phyloP scores from a whole-genome alignment of 2,329 filamentous ascomycete genomes.

The Paecilomyces variotii region DNA sequence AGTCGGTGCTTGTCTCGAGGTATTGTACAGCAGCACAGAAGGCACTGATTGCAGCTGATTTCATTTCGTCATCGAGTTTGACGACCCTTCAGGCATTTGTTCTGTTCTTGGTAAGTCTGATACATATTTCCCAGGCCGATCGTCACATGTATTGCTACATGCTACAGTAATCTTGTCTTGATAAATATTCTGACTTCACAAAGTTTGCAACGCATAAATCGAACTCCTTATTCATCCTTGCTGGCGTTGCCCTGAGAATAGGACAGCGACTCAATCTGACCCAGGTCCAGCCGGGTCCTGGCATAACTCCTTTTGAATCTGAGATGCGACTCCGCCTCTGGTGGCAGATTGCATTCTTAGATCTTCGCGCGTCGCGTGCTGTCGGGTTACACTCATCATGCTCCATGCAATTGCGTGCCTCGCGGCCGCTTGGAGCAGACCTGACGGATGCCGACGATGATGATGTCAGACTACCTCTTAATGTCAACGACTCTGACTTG shows the following conservation, averaged over 20 bases:
- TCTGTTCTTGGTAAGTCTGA: constrained; percentile 1
- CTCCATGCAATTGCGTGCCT: not conserved
- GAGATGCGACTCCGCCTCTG: constrained; percentile 26
- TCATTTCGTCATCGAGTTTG: not conserved
- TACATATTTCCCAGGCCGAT: not conserved
- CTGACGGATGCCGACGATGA: not conserved
- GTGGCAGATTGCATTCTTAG: constrained; percentile 15
- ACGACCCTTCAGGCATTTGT: constrained; percentile 2
- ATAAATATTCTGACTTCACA: not conserved
- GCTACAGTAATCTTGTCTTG: not conserved
- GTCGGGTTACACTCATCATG: not conserved
- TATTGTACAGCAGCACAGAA: constrained; percentile 15
- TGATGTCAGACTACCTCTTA: constrained; percentile 7
- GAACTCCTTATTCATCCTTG: constrained; percentile 4
- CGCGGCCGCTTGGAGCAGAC: not conserved
- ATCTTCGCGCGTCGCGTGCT: constrained; percentile 1
- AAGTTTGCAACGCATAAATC: not conserved
- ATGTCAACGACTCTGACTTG: constrained; percentile 12
- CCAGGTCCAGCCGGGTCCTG: constrained; percentile 14
- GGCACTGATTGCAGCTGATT: not conserved
- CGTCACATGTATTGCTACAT: not conserved
- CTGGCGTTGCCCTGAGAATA: constrained; percentile 11
- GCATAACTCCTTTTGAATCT: constrained; percentile 21
- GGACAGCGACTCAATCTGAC: constrained; percentile 16
- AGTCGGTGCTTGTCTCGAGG: constrained; percentile 23